These are phyloP conservation scores for Syncephalastrum monosporum DNA, from an alignment of 371 early-diverging fungal species.

Conservation along the genomic window DNA sequence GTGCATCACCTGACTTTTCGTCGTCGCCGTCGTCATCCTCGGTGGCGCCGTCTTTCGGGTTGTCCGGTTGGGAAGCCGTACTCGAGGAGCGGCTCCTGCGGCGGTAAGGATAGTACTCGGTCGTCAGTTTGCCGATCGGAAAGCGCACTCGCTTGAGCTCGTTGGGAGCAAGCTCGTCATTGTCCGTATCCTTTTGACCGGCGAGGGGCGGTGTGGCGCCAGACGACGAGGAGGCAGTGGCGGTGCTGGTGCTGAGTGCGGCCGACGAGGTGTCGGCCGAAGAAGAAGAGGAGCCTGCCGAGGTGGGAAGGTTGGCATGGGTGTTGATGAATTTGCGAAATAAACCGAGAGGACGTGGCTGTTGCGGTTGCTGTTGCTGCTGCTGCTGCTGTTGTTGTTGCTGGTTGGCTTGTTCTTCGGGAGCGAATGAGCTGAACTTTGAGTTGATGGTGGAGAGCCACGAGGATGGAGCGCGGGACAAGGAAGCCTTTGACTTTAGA, in stretches of 20 bases:
- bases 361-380: conserved; percentile 18
- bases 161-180: conserved; percentile 31
- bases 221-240: conserved; percentile 1
- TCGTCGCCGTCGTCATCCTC: not conserved
- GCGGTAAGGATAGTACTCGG: conserved; percentile 45
- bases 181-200: conserved; percentile 4
- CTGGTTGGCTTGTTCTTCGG: conserved; percentile 5
- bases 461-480: conserved; percentile 18
- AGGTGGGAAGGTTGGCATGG: conserved; percentile 1
- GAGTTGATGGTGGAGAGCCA: conserved; percentile 27
- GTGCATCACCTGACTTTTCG: conserved; percentile 3
- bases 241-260: not conserved
- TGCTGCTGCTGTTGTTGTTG: conserved; percentile 14
- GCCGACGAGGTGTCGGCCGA: not conserved
- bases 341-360: conserved; percentile 13
- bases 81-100: conserved; percentile 1
- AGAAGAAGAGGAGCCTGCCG: not conserved
- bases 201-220: not conserved
- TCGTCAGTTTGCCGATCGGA: conserved; percentile 52
- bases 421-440: conserved; percentile 20
- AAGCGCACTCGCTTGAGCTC: conserved; percentile 58
- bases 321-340: conserved; percentile 24
- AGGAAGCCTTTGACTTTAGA: conserved; percentile 28
- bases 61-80: not conserved
- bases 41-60: not conserved